Evolutionary conservation across 2,329 filamentous ascomycete species (phyloP).

Genomic region (Nemania serpens): DNA sequence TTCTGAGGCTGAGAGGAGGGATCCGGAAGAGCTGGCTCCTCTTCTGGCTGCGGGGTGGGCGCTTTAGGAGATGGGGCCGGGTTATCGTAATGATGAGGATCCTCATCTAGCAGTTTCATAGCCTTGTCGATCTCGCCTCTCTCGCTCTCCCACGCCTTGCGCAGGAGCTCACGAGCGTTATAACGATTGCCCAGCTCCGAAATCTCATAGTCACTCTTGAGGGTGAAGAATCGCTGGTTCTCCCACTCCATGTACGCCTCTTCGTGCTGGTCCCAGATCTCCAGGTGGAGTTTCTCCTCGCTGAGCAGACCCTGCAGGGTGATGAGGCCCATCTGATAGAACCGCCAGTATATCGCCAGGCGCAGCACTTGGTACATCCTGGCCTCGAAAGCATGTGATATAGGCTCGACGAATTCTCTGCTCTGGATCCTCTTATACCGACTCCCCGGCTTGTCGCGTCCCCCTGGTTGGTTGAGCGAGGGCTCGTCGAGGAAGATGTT

Average conservation of each 20-base stretch:
- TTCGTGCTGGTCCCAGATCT: slow-evolving; percentile 27
- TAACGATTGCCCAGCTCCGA: slow-evolving; percentile 16
- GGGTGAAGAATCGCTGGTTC: slow-evolving; percentile 13
- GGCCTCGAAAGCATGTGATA: slow-evolving; percentile 15
- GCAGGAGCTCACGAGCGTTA: background rate
- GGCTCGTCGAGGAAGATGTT: slow-evolving; percentile 2
- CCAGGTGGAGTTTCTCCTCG: slow-evolving; percentile 9
- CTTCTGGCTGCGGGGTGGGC: no score
- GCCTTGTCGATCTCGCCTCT: background rate
- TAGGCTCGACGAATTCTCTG: slow-evolving; percentile 11
- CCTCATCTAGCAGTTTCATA: background rate
- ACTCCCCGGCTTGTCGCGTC: background rate
- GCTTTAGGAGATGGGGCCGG: background rate
- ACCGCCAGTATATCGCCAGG: slow-evolving; percentile 10
- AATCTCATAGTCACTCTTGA: background rate
- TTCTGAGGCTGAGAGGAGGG: no score
- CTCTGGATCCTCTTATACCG: slow-evolving; percentile 13
- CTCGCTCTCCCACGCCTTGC: slow-evolving; percentile 2
- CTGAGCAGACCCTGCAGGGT: slow-evolving; percentile 8
- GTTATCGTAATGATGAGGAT: background rate
- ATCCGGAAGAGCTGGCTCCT: no score
- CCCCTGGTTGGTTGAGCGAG: slow-evolving; percentile 9
- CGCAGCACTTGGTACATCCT: slow-evolving; percentile 10
- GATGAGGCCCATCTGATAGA: background rate
- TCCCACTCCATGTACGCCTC: slow-evolving; percentile 32